These are phyloP conservation scores for Diplocarpon mali DNA, from an alignment of 2,329 filamentous ascomycete genomes.

Conservation along the genomic window DNA sequence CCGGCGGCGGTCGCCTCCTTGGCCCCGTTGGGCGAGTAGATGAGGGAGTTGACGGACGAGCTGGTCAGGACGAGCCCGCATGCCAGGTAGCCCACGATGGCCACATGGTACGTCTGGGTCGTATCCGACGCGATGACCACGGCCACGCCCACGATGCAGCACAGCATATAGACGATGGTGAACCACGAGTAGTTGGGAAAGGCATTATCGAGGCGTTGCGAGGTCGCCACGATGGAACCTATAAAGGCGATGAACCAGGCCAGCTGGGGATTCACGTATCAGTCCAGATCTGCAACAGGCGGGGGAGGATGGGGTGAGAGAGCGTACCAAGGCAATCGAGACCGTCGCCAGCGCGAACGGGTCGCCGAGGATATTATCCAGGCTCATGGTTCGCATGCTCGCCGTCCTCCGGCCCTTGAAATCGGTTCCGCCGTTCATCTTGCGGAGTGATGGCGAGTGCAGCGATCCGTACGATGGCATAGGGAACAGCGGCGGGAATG, in stretches of 20 bases:
- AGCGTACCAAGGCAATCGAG: constrained; percentile 76
- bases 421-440: constrained; percentile 66
- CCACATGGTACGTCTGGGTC: constrained; percentile 81
- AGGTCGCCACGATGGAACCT: constrained; percentile 63
- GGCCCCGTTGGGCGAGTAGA: constrained; percentile 64
- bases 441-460: constrained; percentile 62
- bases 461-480: constrained; percentile 69
- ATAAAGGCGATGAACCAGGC: constrained; percentile 94
- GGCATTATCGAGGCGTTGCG: constrained; percentile 33
- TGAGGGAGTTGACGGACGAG: constrained; percentile 73
- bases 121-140: constrained; percentile 77
- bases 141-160: constrained; percentile 68
- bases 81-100: constrained; percentile 76
- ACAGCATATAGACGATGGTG: constrained; percentile 75
- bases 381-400: constrained; percentile 48
- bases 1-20: constrained; percentile 83
- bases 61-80: constrained; percentile 77
- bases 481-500: constrained; percentile 10
- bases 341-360: constrained; percentile 92
- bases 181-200: constrained; percentile 93
- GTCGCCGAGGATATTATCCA: constrained; percentile 89
- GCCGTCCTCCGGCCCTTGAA: constrained; percentile 39
- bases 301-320: constrained; percentile 5
- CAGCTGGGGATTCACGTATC: constrained; percentile 44
- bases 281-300: constrained; percentile 1